These are phyloP conservation scores for Thielaviopsis euricoi DNA, from an alignment of 2,329 filamentous ascomycete genomes.

Conservation along the genomic window DNA sequence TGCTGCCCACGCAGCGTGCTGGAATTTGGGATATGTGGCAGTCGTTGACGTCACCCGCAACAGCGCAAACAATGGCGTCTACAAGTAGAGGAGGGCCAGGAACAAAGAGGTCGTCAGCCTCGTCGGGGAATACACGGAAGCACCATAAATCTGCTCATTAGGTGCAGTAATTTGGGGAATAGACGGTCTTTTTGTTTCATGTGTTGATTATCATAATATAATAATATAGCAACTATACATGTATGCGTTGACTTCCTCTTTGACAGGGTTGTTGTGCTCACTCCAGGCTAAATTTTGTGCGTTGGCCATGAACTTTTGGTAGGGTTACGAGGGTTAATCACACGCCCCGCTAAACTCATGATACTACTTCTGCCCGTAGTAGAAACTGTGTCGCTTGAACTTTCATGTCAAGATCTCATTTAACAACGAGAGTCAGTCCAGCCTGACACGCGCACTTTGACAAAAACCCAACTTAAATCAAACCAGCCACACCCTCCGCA, in stretches of 20 bases:
- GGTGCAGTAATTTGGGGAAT: neutral
- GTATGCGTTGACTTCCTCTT: too few species aligned
- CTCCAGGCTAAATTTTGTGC: too few species aligned
- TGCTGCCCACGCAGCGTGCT: conserved; percentile 71
- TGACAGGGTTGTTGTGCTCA: too few species aligned
- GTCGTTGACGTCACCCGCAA: conserved; percentile 38
- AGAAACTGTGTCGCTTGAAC: neutral
- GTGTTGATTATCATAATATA: neutral
- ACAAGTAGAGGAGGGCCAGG: conserved; percentile 16
- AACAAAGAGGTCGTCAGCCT: conserved; percentile 13
- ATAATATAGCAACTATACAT: neutral
- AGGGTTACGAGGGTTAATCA: neutral
- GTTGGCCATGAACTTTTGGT: neutral
- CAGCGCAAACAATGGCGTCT: conserved; percentile 19
- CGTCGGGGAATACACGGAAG: neutral
- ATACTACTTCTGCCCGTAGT: too few species aligned
- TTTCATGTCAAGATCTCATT: too few species aligned
- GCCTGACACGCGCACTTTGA: neutral
- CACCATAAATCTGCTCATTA: conserved; percentile 3
- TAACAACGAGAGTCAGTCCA: neutral
- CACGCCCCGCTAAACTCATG: neutral
- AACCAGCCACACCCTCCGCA: too few species aligned
- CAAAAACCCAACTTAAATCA: too few species aligned
- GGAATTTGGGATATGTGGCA: conserved; percentile 78
- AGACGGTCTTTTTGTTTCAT: neutral